Conservation (phyloP, 306 rosid species). For the Trichosanthes cucumerina region DNA sequence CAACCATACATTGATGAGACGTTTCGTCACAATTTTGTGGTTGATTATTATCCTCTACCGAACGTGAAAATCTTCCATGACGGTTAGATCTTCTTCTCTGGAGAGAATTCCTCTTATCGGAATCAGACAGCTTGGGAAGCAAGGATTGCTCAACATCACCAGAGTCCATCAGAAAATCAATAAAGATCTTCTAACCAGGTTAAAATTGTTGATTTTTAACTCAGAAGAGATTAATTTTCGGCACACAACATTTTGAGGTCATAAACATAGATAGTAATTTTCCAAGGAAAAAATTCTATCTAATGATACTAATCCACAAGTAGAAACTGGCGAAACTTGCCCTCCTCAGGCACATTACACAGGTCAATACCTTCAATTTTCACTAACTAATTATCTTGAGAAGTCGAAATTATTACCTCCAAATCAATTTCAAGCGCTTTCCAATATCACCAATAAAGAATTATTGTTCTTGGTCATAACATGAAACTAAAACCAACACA, state of each 20-base stretch:
- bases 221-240: neutral
- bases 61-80: conserved; percentile 15
- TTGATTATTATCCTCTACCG: conserved; percentile 14
- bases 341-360: neutral
- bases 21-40: conserved; percentile 16
- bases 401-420: neutral
- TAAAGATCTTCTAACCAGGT: neutral
- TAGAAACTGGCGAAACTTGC: neutral
- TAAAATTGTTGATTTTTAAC: conserved; percentile 14
- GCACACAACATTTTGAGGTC: neutral
- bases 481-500: neutral
- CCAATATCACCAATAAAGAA: neutral
- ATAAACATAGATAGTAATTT: neutral
- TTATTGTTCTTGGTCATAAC: neutral
- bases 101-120: conserved; percentile 28
- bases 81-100: conserved; percentile 28
- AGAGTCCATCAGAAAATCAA: conserved; percentile 33
- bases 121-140: conserved; percentile 31
- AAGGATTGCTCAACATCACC: conserved; percentile 41
- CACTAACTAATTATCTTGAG: neutral
- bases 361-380: neutral
- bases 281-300: neutral
- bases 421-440: neutral
- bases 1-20: neutral
- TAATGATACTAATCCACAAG: neutral